These are phyloP conservation scores for Corymbia citriodora DNA, from an alignment of 441 rosid genomes.

Conservation along the genomic window DNA sequence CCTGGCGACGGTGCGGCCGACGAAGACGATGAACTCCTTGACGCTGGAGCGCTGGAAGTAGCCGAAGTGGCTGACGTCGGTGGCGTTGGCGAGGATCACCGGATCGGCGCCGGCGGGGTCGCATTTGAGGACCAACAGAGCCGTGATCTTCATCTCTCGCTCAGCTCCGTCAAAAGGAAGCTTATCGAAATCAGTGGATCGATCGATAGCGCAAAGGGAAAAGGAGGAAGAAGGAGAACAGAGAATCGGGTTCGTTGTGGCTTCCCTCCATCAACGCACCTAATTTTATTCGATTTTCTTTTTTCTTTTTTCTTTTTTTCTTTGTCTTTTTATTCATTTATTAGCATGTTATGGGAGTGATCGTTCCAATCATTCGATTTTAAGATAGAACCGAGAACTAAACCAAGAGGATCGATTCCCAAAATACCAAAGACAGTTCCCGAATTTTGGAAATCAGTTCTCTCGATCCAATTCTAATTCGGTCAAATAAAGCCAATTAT, in stretches of 20 bases:
- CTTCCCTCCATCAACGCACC: not conserved
- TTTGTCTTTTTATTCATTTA: not conserved
- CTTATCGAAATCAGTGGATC: not conserved
- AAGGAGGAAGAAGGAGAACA: not conserved
- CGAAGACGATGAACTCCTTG: conserved; percentile 18
- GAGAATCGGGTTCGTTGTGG: not conserved
- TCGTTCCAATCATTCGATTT: no score
- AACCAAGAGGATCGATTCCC: no score
- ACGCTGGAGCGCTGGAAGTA: conserved; percentile 25
- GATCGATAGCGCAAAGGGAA: not conserved
- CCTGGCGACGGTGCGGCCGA: conserved; percentile 15
- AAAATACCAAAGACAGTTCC: no score
- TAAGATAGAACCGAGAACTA: no score
- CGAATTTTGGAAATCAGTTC: no score
- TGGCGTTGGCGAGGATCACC: conserved; percentile 12
- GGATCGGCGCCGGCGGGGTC: conserved; percentile 8
- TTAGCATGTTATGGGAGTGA: no score
- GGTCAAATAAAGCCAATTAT: no score
- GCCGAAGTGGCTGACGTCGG: conserved; percentile 20
- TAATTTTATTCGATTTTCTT: not conserved
- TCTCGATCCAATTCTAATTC: no score
- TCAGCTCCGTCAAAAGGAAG: not conserved
- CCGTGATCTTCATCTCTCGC: conserved; percentile 12
- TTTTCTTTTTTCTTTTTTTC: fast-evolving
- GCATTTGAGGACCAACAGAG: conserved; percentile 3